Percentiles rank a stretch among this genome's conserved stretches.
phyloP scores from a whole-genome alignment of 148 eudicot species.

The Drosera capensis region DNA sequence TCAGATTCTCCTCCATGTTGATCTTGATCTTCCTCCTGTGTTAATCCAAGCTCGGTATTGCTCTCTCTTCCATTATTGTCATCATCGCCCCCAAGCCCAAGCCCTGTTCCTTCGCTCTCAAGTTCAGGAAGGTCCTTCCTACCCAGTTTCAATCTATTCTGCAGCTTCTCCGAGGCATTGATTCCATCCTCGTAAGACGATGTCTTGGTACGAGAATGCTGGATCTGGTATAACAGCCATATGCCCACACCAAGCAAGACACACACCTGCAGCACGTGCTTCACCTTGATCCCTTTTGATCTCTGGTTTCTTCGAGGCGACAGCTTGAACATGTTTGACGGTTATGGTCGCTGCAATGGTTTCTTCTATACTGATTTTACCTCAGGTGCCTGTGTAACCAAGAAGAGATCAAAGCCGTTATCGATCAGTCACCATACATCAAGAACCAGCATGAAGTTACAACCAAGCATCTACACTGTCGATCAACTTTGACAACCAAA shows the following conservation, averaged over 20 bases:
- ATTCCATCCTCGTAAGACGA: slow-evolving; percentile 12
- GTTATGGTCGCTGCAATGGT: too few species aligned
- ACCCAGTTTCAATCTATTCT: slow-evolving; percentile 39
- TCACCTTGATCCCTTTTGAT: slow-evolving; percentile 69
- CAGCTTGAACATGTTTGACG: slow-evolving; percentile 41
- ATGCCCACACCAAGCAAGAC: slow-evolving; percentile 58
- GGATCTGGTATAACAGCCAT: slow-evolving; percentile 75
- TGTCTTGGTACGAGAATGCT: slow-evolving; percentile 45
- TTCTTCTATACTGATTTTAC: too few species aligned
- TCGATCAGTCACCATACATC: too few species aligned
- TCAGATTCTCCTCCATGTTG: neutral
- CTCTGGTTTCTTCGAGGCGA: slow-evolving; percentile 67
- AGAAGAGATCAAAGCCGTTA: too few species aligned
- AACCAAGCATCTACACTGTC: too few species aligned
- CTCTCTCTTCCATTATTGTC: slow-evolving; percentile 1
- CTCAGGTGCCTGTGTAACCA: too few species aligned
- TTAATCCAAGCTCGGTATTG: neutral
- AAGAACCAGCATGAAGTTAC: too few species aligned
- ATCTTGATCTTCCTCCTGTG: neutral
- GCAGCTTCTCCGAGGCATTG: slow-evolving; percentile 18
- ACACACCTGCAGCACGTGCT: slow-evolving; percentile 58
- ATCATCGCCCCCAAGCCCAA: too few species aligned
- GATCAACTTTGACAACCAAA: too few species aligned
- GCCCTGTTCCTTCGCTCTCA: slow-evolving; percentile 2
- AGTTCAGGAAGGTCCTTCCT: slow-evolving; percentile 46